Base-by-base conservation (phyloP, 1,284 basidiomycete species). In the Pyrrhoderma noxium region DNA sequence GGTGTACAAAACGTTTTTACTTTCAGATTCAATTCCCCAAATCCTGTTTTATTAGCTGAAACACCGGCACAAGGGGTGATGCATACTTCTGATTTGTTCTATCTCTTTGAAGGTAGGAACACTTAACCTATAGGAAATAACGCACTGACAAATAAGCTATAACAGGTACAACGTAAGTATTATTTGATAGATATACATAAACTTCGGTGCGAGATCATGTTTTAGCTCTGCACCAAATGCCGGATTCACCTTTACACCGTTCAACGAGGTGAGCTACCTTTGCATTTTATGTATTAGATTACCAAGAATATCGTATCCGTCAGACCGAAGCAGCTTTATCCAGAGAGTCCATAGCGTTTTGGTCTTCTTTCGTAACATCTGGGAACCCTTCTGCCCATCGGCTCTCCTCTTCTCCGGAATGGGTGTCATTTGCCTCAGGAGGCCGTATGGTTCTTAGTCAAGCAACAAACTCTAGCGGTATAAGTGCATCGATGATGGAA, bases 21-120 rank as follows among this genome's bases (percentile, higher is more conserved):
- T 7, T 73, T 42, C 38, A 52, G 51, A 27, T 52, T 52, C 45
- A 52, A 52, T 56, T 66, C 71, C 3, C 70, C 72, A 8, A 66
- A 74, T 56, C 65, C 72, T 0, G 67, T 71, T 2, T 23, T 70
- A 5, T 68, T 64, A 47, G 64, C 69, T 22, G 59, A 58, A 18
- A 62, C 57, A 27, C 71, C 71, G 0, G 74, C 64, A 46, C 57
- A 63, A 46, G 71, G 72, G 9, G 69, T 68, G 1, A 70, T 69
- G 64, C 72, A 74, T 54, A 72, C 71, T 0, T 72, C 70, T 2
- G 73, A 74, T 57, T 52, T 74, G 3, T 74, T 70, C 51, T 74
- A 65, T 56, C 56, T 74, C 8, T 74, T 74, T 42, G 65, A 69
- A 50, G 72, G 73, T 67, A 55, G 51, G 64, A 16, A 9, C n/a